phyloP scores from a whole-genome alignment of 192 early-diverging fungal genomes.

The Chytriomyces sp. region DNA sequence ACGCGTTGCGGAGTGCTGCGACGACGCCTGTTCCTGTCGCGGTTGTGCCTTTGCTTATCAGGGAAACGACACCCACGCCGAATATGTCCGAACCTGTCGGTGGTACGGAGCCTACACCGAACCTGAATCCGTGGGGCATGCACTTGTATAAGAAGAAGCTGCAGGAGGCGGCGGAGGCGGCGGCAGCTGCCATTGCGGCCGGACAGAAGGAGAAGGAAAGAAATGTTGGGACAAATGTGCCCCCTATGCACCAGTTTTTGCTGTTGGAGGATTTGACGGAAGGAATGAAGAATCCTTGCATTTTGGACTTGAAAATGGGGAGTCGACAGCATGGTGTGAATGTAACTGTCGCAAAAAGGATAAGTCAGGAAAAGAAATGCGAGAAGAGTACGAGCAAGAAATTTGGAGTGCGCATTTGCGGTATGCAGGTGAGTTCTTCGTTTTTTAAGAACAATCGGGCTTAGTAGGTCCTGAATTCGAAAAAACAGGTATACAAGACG shows the following conservation, averaged over 20 bases:
- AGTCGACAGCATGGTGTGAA: conserved; percentile 94
- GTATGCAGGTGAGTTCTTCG: conserved; percentile 81
- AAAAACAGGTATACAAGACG: conserved; percentile 76
- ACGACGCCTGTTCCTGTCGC: conserved; percentile 3
- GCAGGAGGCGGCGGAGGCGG: conserved; percentile 31
- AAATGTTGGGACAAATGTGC: conserved; percentile 41
- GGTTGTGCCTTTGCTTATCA: no score
- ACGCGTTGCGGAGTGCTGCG: no score
- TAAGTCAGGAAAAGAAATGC: conserved; percentile 91
- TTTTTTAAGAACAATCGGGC: neutral
- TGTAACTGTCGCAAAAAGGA: conserved; percentile 77
- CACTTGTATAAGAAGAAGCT: conserved; percentile 48
- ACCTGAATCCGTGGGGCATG: conserved; percentile 54
- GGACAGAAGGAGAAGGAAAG: neutral
- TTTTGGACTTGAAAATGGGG: conserved; percentile 98
- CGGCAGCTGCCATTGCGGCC: neutral
- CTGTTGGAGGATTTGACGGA: conserved; percentile 93
- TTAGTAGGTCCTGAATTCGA: neutral
- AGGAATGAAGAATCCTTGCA: conserved; percentile 85
- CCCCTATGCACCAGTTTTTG: conserved; percentile 74
- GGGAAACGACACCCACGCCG: neutral
- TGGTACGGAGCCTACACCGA: neutral
- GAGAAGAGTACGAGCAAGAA: conserved; percentile 87
- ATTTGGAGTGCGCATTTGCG: conserved; percentile 94
- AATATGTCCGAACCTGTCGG: neutral